These are phyloP conservation scores for Eragrostis tef DNA, from an alignment of 202 grass and related monocot genomes.

Conservation along the genomic window DNA sequence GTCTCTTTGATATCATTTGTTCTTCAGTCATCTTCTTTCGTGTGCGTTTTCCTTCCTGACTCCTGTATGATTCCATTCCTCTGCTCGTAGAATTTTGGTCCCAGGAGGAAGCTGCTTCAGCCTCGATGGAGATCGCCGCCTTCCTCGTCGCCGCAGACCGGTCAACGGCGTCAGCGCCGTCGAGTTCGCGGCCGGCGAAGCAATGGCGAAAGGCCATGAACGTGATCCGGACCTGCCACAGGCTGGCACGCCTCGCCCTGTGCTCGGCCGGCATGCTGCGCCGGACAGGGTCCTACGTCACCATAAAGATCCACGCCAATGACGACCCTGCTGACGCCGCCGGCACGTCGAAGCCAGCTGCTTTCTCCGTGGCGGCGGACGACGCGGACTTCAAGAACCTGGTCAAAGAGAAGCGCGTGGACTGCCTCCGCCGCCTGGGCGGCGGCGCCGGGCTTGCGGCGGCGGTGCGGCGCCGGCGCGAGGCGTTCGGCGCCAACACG, in stretches of 20 bases:
- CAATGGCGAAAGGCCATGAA: constrained; percentile 56
- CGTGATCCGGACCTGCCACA: constrained; percentile 60
- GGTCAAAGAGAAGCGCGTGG: constrained; percentile 49
- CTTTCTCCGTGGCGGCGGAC: neutral
- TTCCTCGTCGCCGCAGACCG: constrained; percentile 22
- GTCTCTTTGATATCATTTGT: no score
- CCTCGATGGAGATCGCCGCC: constrained; percentile 49
- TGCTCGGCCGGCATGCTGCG: neutral
- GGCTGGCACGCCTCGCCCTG: constrained; percentile 20
- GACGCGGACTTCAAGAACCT: constrained; percentile 43
- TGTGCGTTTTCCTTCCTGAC: no score
- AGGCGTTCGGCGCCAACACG: constrained; percentile 62
- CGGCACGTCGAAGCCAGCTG: neutral
- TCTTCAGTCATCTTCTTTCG: no score
- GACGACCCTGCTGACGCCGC: neutral
- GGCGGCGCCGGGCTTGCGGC: constrained; percentile 18
- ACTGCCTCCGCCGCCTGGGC: constrained; percentile 49
- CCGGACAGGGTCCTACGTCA: constrained; percentile 31
- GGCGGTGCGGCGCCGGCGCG: constrained; percentile 33
- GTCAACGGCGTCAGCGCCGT: neutral
- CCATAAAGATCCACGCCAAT: constrained; percentile 15
- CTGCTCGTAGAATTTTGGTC: neutral
- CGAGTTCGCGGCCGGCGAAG: constrained; percentile 18
- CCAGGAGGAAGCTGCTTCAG: neutral
- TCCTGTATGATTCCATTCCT: no score